Conservation (phyloP, 140 eudicot species). For the Anethum foeniculum region DNA sequence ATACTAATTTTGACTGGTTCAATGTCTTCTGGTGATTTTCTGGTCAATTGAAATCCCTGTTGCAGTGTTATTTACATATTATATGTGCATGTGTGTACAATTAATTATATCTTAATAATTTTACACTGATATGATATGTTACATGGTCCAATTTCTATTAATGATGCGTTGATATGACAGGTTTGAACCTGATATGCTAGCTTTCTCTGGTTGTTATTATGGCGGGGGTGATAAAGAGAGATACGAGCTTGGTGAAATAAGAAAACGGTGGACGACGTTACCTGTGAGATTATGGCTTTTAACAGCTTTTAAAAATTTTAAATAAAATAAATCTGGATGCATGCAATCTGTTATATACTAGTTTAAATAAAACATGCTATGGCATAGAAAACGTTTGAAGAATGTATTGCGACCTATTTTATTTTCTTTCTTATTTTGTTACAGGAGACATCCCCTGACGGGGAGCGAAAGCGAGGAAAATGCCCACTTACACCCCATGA, state of each 20-base stretch:
- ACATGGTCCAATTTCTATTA: background rate
- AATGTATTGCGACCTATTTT: background rate
- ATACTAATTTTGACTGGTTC: background rate
- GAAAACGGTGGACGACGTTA: conserved; percentile 55
- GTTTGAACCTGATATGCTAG: conserved; percentile 75
- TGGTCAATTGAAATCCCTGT: background rate
- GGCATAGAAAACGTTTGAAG: background rate
- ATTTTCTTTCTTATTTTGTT: background rate
- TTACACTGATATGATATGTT: background rate
- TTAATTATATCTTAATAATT: background rate
- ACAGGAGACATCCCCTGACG: conserved; percentile 47
- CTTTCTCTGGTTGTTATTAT: conserved; percentile 65
- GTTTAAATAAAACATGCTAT: background rate
- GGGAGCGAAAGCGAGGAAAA: conserved; percentile 52
- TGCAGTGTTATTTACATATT: background rate
- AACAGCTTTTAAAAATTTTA: background rate
- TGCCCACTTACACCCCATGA: conserved; percentile 69
- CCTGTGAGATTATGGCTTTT: conserved; percentile 27
- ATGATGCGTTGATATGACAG: conserved; percentile 17
- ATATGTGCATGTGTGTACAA: background rate
- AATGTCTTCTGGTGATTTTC: background rate
- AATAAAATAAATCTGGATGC: background rate
- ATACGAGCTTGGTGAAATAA: conserved; percentile 40
- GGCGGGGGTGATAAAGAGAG: conserved; percentile 67
- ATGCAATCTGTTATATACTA: background rate